Evolutionary conservation across 108 stramenopile genomes (phyloP), one percentile per base, ranked within the genome.

Genomic region (Chaetoceros tenuissimus): DNA sequence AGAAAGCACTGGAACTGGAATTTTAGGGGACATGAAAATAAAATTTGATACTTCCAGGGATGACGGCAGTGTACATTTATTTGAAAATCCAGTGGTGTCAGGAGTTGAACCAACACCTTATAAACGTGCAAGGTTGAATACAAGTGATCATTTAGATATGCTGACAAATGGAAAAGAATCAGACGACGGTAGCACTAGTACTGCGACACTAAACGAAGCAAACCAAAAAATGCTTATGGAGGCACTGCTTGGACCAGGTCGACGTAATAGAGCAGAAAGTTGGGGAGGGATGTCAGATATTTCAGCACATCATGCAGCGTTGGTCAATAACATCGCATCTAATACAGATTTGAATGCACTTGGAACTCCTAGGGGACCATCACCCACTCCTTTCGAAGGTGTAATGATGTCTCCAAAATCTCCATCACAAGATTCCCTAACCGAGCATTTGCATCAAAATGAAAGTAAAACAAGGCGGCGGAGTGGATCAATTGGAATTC

Each of bases 271-370:
- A 31, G 46, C 81, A 3, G 89, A 91, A 51, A 85, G 83, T 58
- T 91, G 89, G 89, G 89, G 89, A 49, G 89, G 77, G 20, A 91
- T 91, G 89, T 87, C 85, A 16, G 89, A 91, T 67, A 55, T 89
- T 21, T 82, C 81, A 44, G 50, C 19, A 7, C 22, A 49, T 18
- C 22, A 23, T 16, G 23, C 48, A 16, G 48, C 48, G 7, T 49
- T 24, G 7, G 7, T 24, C 7, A n/a, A n/a, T 3, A 21, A 49
- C 48, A 7, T 49, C 7, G 13, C 7, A 7, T 49, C 80, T 48
- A 75, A 69, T 45, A 77, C 69, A 8, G 68, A 65, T 48, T 24
- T 59, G 24, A 16, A 7, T 18, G 18, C 7, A 16, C 7, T 7
- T 49, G 13, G 18, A 23, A 23, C 23, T 16, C 22, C 48, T 5